These are phyloP conservation scores for Blastocystis sp. DNA, from an alignment of 352 stramenopile species.

Conservation along the genomic window DNA sequence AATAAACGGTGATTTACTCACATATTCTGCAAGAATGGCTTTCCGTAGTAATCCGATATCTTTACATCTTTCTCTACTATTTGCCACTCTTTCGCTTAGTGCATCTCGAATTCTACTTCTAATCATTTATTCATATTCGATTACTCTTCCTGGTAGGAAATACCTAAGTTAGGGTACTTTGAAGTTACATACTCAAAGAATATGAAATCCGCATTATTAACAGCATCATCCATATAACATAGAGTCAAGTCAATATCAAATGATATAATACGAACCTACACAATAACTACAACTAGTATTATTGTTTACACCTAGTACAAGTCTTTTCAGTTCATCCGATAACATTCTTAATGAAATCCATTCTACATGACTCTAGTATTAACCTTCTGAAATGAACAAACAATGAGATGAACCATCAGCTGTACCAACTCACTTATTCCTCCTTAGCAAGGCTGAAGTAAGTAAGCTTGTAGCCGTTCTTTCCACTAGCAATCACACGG, in stretches of 20 bases:
- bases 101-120: slow-evolving; percentile 21
- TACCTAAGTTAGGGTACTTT: slow-evolving; percentile 20
- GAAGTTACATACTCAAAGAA: slow-evolving; percentile 33
- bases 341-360: neutral
- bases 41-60: slow-evolving; percentile 20
- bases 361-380: neutral
- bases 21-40: neutral
- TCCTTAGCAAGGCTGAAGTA: slow-evolving; percentile 64
- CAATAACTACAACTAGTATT: neutral
- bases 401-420: slow-evolving; percentile 40
- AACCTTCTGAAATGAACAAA: slow-evolving; percentile 1
- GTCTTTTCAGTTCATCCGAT: neutral
- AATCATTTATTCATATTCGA: neutral
- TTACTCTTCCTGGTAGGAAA: slow-evolving; percentile 31
- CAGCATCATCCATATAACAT: slow-evolving; percentile 33
- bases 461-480: slow-evolving; percentile 90
- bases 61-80: neutral
- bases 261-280: slow-evolving; percentile 5
- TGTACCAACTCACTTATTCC: slow-evolving; percentile 35
- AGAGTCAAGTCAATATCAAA: slow-evolving; percentile 57
- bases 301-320: neutral
- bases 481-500: slow-evolving; percentile 95
- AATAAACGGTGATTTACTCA: neutral
- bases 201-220: slow-evolving; percentile 12
- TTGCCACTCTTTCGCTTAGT: neutral